Evolutionary conservation across 257 asterid species (phyloP).

Genomic region (Solanum clarkiae): DNA sequence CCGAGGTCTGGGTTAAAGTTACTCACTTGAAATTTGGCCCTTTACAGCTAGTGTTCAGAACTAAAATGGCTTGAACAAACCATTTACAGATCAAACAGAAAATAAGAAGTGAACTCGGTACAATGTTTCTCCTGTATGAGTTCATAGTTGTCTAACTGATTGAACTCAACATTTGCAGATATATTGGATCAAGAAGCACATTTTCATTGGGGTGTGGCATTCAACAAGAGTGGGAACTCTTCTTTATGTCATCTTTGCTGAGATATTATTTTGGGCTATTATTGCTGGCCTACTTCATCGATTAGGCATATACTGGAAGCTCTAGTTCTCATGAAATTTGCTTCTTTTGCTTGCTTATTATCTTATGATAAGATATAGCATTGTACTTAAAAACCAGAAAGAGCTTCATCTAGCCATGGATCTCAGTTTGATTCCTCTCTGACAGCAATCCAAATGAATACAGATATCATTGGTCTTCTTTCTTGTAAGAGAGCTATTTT

Average conservation of each 20-base stretch:
- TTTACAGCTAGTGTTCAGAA: background rate
- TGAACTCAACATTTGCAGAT: conserved; percentile 19
- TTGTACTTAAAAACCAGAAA: background rate
- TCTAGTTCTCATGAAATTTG: conserved; percentile 5
- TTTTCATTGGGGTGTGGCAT: conserved; percentile 59
- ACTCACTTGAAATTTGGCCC: background rate
- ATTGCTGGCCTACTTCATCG: conserved; percentile 46
- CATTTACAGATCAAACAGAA: background rate
- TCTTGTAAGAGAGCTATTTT: background rate
- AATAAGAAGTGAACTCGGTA: background rate
- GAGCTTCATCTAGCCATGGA: background rate
- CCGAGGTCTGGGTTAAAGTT: background rate
- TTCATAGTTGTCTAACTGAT: background rate
- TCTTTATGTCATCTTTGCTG: conserved; percentile 60
- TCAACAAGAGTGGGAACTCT: conserved; percentile 53
- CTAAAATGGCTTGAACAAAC: background rate
- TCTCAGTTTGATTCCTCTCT: background rate
- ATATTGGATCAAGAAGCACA: conserved; percentile 63
- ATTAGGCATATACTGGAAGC: conserved; percentile 61
- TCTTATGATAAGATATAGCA: background rate
- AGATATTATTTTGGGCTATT: conserved; percentile 57
- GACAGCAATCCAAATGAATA: background rate
- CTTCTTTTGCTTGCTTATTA: background rate
- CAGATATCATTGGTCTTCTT: background rate
- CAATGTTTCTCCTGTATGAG: background rate